Evolutionary conservation across 1,284 basidiomycete genomes (phyloP), one percentile per base, ranked within the genome.

Genomic region (Pterula multifida): DNA sequence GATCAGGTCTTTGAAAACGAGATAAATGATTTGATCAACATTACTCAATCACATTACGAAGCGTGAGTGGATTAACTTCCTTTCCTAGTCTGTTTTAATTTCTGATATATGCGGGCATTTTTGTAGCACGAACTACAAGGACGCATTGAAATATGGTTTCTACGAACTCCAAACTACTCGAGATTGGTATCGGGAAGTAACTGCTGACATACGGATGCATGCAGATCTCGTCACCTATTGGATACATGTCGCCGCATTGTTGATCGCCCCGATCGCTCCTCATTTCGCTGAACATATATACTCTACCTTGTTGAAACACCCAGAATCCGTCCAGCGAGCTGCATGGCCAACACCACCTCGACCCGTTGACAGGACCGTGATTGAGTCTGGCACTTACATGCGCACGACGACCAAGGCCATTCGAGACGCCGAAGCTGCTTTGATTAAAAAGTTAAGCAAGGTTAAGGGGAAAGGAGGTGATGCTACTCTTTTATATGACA

Each of bases 131-230:
- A 82, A 91, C 63, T 98, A 90, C 81, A 98, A 97, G 69, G 92
- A 95, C 55, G 93, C 93, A 2, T 68, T 97, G 57, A 97, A 98
- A 69, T 84, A 78, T 55, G 95, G 94, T 49, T 96, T 98, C 71
- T 99, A 95, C 73, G 93, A 98, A 63, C 79, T 96, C 57, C 92
- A 97, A 65, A 85, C 79, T 42, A 76, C 85, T 1, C 85, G 96
- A 48, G 95, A 98, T 65, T 92, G 93, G 84, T 99, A 99, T 68
- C 89, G 94, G 53, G 88, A 95, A 63, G 90, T 96, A 49, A 93
- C 89, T 1, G 75, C 81, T 12, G 82, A 90, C 49, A 75, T 87
- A 50, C 90, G 92, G 26, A 96, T 98, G 93, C 95, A 98, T 65
- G 72, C 65, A 49, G 85, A 94, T 54, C 71, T 86, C 28, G 73